Evolutionary conservation across 805 yeast species (phyloP), one percentile per base, ranked within the genome.

Genomic region (Hanseniaspora jakobsenii): DNA sequence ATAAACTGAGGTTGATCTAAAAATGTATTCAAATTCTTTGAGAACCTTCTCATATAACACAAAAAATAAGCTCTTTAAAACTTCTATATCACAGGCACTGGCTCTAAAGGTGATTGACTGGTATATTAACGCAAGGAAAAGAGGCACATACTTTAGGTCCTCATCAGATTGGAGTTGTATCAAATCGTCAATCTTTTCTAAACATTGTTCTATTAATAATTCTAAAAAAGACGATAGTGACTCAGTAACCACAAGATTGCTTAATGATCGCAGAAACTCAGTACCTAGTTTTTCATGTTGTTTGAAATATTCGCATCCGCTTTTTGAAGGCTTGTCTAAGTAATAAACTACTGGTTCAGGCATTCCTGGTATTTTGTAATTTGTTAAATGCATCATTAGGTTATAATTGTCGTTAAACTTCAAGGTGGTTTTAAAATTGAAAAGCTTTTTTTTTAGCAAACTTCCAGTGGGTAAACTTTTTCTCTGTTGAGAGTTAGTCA

Each of bases 91-190:
- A 1, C 78, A 66, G 1, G 89, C 86, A 46, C 72, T 71, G 1
- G 82, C 78, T 53, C 82, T 65, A 58, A 76, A 82, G 17, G 59
- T 66, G 5, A 79, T 57, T 1, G 75, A 54, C 41, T 73, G 72
- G 51, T 75, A 75, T 30, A 80, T 61, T 31, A 81, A 52, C 1
- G 81, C 66, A 2, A 79, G 54, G 12, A 81, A 50, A 54, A 76
- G 79, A 1, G 91, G 91, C 3, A 77, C 63, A 0, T 30, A 35
- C 9, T 35, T 38, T 10, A 23, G 32, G 2, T 23, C 77, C 57
- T 1, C 70, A 49, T 32, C 38, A 16, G 8, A 6, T 26, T 6
- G 5, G 4, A 22, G 16, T 18, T 27, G 18, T n/a, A 40, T 5
- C 2, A 66, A 50, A 6, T 44, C 47, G 1, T 47, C 28, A 9